phyloP scores from a whole-genome alignment of 176 grass and related monocot species.

The Hsuehochloa calcarea region DNA sequence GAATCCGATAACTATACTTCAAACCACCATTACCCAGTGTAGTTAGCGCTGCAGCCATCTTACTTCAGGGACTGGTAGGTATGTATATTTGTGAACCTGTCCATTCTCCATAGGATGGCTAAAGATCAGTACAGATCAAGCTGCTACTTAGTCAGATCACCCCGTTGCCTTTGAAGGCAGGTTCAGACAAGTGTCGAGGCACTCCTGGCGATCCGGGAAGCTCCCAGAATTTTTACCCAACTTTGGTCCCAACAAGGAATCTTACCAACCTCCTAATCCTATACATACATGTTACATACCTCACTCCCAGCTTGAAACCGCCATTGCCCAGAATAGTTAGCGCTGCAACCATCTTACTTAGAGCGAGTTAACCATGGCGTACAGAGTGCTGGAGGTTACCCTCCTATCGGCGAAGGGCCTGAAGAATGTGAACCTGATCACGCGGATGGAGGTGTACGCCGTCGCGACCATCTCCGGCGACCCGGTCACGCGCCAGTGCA shows the following conservation, averaged over 20 bases:
- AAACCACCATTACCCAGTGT: neutral
- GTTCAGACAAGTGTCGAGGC: neutral
- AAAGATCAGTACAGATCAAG: neutral
- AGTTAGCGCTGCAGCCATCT: neutral
- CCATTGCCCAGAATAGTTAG: neutral
- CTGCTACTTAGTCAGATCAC: too few species aligned
- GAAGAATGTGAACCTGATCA: slow-evolving; percentile 70
- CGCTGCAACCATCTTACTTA: neutral
- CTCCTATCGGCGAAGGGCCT: slow-evolving; percentile 58
- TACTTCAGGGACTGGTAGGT: neutral
- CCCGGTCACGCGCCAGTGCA: slow-evolving; percentile 46
- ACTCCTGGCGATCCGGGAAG: neutral
- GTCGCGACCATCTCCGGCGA: slow-evolving; percentile 57
- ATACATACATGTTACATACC: slow-evolving; percentile 16
- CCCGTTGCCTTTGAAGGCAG: neutral
- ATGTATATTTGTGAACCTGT: neutral
- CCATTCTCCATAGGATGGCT: neutral
- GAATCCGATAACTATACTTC: too few species aligned
- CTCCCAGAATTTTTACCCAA: neutral
- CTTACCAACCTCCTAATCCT: slow-evolving; percentile 26
- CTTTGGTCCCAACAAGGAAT: neutral
- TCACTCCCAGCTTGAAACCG: neutral
- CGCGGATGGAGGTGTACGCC: slow-evolving; percentile 68
- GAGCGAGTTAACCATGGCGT: slow-evolving; percentile 41
- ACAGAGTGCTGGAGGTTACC: slow-evolving; percentile 61